These are phyloP conservation scores for Cordyceps militaris DNA, from an alignment of 2,329 filamentous ascomycete species.

Conservation along the genomic window DNA sequence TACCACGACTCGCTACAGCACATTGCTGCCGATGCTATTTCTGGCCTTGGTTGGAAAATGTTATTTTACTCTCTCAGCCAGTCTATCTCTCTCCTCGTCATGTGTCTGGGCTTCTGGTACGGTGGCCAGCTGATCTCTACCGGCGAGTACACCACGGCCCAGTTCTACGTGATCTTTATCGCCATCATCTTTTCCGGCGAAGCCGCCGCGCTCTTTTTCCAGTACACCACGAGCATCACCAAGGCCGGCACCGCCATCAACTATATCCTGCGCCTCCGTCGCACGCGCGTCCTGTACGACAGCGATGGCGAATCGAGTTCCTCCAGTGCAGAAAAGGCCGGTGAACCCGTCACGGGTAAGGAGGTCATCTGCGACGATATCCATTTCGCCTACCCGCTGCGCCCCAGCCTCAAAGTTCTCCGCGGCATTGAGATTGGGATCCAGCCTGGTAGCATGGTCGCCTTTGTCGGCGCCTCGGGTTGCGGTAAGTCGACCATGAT, in stretches of 20 bases:
- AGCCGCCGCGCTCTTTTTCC: conserved; percentile 35
- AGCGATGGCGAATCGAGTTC: conserved; percentile 19
- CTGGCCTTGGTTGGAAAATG: conserved; percentile 32
- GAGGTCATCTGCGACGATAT: conserved; percentile 44
- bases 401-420: conserved; percentile 29
- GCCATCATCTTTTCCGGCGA: conserved; percentile 41
- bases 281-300: conserved; percentile 25
- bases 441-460: conserved; percentile 41
- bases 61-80: conserved; percentile 35
- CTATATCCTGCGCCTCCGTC: conserved; percentile 39
- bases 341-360: conserved; percentile 21
- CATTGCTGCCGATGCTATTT: conserved; percentile 25
- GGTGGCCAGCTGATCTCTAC: conserved; percentile 33
- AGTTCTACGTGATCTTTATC: conserved; percentile 46
- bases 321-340: not conserved
- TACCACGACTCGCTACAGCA: conserved; percentile 27
- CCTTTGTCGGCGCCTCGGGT: conserved; percentile 50
- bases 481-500: conserved; percentile 57
- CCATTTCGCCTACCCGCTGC: conserved; percentile 49
- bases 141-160: conserved; percentile 38
- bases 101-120: conserved; percentile 34
- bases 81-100: conserved; percentile 31
- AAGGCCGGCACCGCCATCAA: conserved; percentile 42
- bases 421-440: conserved; percentile 35
- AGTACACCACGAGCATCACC: conserved; percentile 45